These are phyloP conservation scores for Aspergillus oerlinghausenensis DNA, from an alignment of 2,329 filamentous ascomycete genomes.

Conservation along the genomic window DNA sequence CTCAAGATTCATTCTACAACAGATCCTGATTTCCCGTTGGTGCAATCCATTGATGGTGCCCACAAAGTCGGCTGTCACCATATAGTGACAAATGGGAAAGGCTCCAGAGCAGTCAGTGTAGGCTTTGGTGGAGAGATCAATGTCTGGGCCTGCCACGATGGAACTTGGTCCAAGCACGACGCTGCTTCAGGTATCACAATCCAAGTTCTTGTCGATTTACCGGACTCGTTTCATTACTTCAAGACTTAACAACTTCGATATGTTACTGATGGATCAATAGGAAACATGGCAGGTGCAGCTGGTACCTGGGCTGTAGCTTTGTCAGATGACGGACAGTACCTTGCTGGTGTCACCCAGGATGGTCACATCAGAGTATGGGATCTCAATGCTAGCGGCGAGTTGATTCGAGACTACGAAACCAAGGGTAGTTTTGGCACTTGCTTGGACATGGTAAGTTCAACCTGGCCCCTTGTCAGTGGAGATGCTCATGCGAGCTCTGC, in stretches of 20 bases:
- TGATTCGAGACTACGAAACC: constrained; percentile 81
- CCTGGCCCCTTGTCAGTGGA: not conserved
- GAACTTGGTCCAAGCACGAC: constrained; percentile 50
- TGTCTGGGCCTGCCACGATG: constrained; percentile 66
- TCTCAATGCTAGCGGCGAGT: constrained; percentile 51
- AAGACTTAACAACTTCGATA: constrained; percentile 11
- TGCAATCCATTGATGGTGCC: constrained; percentile 72
- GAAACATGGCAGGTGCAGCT: constrained; percentile 55
- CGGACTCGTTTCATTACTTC: not conserved
- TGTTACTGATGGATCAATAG: constrained; percentile 8
- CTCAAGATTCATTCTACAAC: constrained; percentile 75
- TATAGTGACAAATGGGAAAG: constrained; percentile 65
- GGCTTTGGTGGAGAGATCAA: constrained; percentile 88
- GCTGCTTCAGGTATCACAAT: constrained; percentile 39
- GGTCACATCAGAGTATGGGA: constrained; percentile 90
- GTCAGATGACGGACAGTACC: constrained; percentile 74
- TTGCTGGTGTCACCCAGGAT: constrained; percentile 83
- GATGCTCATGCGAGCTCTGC: constrained; percentile 11
- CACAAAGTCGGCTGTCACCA: constrained; percentile 93
- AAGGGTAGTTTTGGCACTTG: constrained; percentile 88
- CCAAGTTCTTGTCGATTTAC: constrained; percentile 4
- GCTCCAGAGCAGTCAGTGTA: constrained; percentile 70
- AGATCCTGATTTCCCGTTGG: constrained; percentile 66
- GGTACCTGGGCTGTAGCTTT: constrained; percentile 86
- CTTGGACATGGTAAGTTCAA: constrained; percentile 64